Evolutionary conservation across 352 stramenopile genomes (phyloP), one percentile per base, ranked within the genome.

Genomic region (Phytophthora syringae): DNA sequence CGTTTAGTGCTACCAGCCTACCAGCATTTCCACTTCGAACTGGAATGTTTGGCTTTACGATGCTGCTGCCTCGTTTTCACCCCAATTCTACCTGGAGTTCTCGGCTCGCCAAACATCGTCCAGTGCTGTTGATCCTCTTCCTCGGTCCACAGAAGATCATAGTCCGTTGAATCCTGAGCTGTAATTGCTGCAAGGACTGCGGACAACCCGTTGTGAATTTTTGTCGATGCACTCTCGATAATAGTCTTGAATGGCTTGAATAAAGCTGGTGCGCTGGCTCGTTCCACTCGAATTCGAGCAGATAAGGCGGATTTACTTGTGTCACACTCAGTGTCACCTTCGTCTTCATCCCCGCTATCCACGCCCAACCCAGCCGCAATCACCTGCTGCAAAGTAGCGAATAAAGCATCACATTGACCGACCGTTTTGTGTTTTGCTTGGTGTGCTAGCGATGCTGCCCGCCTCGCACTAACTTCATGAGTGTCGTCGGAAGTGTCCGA

Each of bases 61-160:
- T 43, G 49, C 12, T 60, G 52, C 1, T 28, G 27, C 20, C 27
- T 43, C 22, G 10, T 48, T 62, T 49, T 50, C 44, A 55, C 18
- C 15, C 18, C 37, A 21, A 25, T 32, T 20, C 15, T 18, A 5
- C 10, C 16, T 11, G 32, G 20, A 48, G 21, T 36, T 22, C 52
- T 69, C 7, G 64, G 58, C 13, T 72, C 64, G 18, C 64, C 65
- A 39, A 73, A 73, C 65, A 73, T 64, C 27, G 65, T 73, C 65
- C 65, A 73, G 28, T 27, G 25, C 10, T 57, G 28, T 27, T 64
- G 28, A 43, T 47, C 25, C 1, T 60, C 37, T 49, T 60, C 52
- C 18, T 73, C 52, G 3, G 44, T 25, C 65, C 65, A 65, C 10
- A 44, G 45, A 20, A 73, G 11, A 61, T 73, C 65, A 24, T 69